A percentile compares a stretch with the other conserved stretches of the same genome.
These are phyloP conservation scores for Coriaria nepalensis DNA, from an alignment of 306 rosid species.

Conservation along the genomic window DNA sequence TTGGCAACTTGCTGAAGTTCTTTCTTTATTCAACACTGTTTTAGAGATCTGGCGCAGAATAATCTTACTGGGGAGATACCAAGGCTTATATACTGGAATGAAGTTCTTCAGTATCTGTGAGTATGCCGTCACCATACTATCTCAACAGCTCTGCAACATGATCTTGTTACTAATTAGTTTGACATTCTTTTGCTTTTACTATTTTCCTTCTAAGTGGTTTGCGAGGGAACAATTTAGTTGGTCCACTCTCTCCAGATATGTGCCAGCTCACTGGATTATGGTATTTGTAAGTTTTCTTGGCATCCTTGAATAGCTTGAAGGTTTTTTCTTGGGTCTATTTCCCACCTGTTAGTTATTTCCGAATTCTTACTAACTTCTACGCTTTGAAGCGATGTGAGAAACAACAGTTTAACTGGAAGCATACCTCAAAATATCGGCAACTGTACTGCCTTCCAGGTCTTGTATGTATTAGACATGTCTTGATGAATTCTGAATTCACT, in stretches of 20 bases:
- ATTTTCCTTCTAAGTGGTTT: slow-evolving; percentile 44
- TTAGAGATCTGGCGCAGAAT: slow-evolving; percentile 83
- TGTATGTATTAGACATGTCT: slow-evolving; percentile 53
- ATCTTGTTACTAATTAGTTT: background rate
- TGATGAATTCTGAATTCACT: slow-evolving; percentile 1
- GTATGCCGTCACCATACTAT: slow-evolving; percentile 9
- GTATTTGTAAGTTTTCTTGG: slow-evolving; percentile 80
- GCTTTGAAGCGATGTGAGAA: slow-evolving; percentile 75
- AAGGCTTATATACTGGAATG: slow-evolving; percentile 95
- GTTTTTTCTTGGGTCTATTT: background rate
- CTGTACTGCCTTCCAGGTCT: slow-evolving; percentile 93
- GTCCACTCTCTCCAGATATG: slow-evolving; percentile 82
- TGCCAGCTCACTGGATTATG: slow-evolving; percentile 92
- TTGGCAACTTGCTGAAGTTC: background rate
- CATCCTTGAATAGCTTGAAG: background rate
- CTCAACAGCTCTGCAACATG: background rate
- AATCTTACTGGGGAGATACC: slow-evolving; percentile 95
- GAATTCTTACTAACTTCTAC: background rate
- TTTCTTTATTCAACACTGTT: background rate
- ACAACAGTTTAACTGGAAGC: slow-evolving; percentile 80
- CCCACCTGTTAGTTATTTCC: background rate
- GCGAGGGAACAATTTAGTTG: slow-evolving; percentile 84
- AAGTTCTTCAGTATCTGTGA: slow-evolving; percentile 94
- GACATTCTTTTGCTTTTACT: background rate
- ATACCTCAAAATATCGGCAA: slow-evolving; percentile 84